These are phyloP conservation scores for Medicago ruthenica DNA, from an alignment of 306 rosid species.

Conservation along the genomic window DNA sequence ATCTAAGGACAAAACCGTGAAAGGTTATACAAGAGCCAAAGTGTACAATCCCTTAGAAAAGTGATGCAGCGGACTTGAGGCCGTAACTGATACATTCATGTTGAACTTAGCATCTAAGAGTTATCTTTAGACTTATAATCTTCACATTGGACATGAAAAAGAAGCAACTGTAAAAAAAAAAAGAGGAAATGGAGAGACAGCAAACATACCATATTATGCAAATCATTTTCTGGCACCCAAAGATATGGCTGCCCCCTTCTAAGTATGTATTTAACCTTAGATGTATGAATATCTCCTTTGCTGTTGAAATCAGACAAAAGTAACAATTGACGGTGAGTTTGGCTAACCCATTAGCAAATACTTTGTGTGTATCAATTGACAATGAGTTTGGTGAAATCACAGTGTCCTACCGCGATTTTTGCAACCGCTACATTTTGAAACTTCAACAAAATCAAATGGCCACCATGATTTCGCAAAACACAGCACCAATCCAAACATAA, in stretches of 20 bases:
- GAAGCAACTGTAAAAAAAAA: neutral
- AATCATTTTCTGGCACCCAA: constrained; percentile 85
- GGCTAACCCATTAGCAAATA: constrained; percentile 22
- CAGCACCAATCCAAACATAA: neutral
- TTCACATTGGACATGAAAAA: constrained; percentile 26
- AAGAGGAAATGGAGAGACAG: constrained; percentile 3
- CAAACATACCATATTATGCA: constrained; percentile 80
- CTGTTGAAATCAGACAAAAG: constrained; percentile 56
- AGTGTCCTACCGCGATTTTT: neutral
- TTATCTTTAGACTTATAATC: neutral
- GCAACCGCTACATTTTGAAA: neutral
- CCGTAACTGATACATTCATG: neutral
- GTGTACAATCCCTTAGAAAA: neutral
- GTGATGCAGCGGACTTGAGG: neutral
- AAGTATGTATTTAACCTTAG: constrained; percentile 77
- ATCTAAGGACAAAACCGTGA: neutral
- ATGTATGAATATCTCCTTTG: constrained; percentile 67
- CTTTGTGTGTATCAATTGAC: neutral
- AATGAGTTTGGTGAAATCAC: neutral
- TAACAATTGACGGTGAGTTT: too few species aligned
- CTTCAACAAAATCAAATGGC: neutral
- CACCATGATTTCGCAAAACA: neutral
- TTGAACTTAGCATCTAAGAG: constrained; percentile 16
- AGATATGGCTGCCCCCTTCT: constrained; percentile 83
- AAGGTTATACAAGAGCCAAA: neutral